Evolutionary conservation across 2,329 filamentous ascomycete genomes (phyloP).

Genomic region (Ploettnerulaceae sp.): DNA sequence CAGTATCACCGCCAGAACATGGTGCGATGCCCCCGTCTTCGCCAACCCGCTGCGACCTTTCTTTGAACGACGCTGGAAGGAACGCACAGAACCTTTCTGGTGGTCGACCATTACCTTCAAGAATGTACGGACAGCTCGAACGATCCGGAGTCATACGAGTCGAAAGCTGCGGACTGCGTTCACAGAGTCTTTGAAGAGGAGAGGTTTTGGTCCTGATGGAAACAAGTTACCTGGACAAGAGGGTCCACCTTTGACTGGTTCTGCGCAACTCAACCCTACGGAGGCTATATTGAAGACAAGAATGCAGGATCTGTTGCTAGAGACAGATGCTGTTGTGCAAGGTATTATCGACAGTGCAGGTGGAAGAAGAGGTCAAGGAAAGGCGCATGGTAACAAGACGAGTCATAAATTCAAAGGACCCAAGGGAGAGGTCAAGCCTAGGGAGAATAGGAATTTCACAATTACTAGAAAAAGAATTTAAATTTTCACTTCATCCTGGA

Average conservation of each 20-base stretch:
- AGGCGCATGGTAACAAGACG: neutral
- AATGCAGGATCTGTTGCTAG: conserved; percentile 26
- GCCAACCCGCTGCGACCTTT: neutral
- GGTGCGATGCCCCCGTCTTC: neutral
- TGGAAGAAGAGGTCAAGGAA: neutral
- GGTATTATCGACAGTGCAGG: conserved; percentile 2
- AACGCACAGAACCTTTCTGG: conserved; percentile 41
- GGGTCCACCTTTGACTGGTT: conserved; percentile 36
- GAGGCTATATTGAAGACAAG: conserved; percentile 23
- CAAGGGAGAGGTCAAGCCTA: neutral
- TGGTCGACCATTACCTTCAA: conserved; percentile 39
- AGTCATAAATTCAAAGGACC: neutral
- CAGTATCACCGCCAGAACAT: neutral
- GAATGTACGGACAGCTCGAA: conserved; percentile 35
- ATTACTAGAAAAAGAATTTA: neutral
- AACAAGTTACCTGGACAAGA: conserved; percentile 13
- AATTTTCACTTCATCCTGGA: neutral
- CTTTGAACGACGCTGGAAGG: conserved; percentile 9
- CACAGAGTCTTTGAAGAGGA: conserved; percentile 39
- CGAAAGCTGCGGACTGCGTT: conserved; percentile 43
- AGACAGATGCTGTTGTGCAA: conserved; percentile 24
- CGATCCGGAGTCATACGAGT: conserved; percentile 43
- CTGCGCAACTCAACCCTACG: conserved; percentile 32
- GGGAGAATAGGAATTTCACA: neutral
- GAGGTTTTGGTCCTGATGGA: conserved; percentile 40